Base-by-base conservation (phyloP, 192 early-diverging fungal species). In the Rhizoclosmatium globosum region DNA sequence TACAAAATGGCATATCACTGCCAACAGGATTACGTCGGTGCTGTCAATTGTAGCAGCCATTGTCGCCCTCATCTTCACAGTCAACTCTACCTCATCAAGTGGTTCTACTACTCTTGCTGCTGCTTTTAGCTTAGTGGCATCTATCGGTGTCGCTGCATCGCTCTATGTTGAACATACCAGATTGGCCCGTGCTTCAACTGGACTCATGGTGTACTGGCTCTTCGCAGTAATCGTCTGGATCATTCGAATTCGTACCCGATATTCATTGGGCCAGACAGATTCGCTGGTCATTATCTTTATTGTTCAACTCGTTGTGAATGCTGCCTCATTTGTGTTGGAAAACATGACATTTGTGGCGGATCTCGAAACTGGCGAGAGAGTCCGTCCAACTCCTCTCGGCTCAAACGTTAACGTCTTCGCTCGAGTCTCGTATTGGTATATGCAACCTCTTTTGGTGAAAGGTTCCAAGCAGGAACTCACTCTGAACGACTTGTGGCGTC, bases 341-440 rank as follows among this genome's bases (percentile, higher is more conserved):
- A 71, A 71, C 66, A 43, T 82, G 31, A 82, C 81, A 2, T 61
- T 23, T 53, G 71, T 65, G 3, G 50, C 23, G 44, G 81, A 78
- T 43, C 9, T 13, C 0, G 76, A 42, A 19, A 71, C 66, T 2
- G 69, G 69, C 13, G 44, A 42, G 0, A 19, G 45, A 31, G 64
- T 31, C 2, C 64, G 67, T 2, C 81, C 81, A 42, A 47, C 46
- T 4, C 81, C 81, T 6, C 60, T 77, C 7, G 81, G 81, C 44
- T 65, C 59, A 23, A 82, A 78, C 76, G 75, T 78, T 1, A 82
- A 82, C 45, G 76, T 82, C 13, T 82, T 82, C 73, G 67, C 81
- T 3, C 68, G 81, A 38, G 31, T 82, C 31, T 64, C 81, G 15
- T 82, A 78, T 57, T 72, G 62, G 76, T 78, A 78, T 53, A 78